Percentiles rank a stretch among this genome's conserved stretches.
Evolutionary conservation across 1,284 basidiomycete species (phyloP).

Genomic region (Papiliotrema nemorosa): DNA sequence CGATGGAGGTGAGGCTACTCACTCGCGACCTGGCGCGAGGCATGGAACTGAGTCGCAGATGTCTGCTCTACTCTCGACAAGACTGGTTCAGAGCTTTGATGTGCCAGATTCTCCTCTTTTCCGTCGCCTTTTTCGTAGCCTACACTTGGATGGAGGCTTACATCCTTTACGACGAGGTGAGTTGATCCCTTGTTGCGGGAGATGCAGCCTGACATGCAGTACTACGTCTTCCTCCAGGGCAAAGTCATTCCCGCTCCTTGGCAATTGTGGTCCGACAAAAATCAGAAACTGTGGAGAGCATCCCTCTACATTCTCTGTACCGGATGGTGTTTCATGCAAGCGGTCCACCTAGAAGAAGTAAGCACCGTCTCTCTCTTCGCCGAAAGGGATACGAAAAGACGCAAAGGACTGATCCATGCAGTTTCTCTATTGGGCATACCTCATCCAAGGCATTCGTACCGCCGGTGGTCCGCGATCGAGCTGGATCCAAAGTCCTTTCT

Average conservation of each 20-base stretch:
- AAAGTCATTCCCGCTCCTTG: conserved; percentile 22
- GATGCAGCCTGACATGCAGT: conserved; percentile 13
- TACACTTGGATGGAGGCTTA: conserved; percentile 22
- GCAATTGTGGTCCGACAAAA: conserved; percentile 19
- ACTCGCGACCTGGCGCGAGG: too few relatives aligned
- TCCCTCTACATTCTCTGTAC: conserved; percentile 21
- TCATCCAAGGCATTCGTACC: conserved; percentile 29
- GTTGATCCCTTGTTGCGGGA: neutral
- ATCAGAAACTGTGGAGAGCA: conserved; percentile 13
- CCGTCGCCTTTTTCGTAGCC: conserved; percentile 11
- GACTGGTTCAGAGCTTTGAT: conserved; percentile 34
- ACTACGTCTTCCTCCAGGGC: conserved; percentile 18
- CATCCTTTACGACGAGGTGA: conserved; percentile 27
- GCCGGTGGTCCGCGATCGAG: conserved; percentile 9
- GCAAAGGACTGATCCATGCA: neutral
- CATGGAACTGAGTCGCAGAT: conserved; percentile 16
- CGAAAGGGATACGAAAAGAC: neutral
- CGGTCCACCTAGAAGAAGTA: conserved; percentile 34
- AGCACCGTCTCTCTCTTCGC: neutral
- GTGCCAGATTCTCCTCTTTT: conserved; percentile 22
- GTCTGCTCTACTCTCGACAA: conserved; percentile 20
- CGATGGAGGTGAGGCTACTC: conserved; percentile 21
- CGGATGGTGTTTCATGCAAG: conserved; percentile 31
- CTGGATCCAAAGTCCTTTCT: conserved; percentile 29
- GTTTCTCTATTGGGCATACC: conserved; percentile 35